Evolutionary conservation across 1,284 basidiomycete genomes (phyloP).

Genomic region (Macrocystidia cucumis): DNA sequence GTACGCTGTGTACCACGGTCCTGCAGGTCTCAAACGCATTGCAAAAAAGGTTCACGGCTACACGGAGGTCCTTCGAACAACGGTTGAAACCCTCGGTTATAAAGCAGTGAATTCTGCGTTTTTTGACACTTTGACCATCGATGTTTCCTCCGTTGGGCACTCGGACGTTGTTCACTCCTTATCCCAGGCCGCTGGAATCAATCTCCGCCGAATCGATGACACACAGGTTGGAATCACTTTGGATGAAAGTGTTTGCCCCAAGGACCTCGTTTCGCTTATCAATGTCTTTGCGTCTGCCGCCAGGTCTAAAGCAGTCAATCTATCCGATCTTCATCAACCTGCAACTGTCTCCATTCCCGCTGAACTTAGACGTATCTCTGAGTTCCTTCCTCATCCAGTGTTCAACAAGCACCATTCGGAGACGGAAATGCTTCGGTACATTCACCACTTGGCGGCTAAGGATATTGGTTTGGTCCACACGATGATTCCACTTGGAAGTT

Average conservation of each 20-base stretch:
- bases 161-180: conserved; percentile 67
- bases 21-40: conserved; percentile 79
- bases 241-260: conserved; percentile 82
- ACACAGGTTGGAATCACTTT: conserved; percentile 83
- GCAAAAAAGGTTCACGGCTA: conserved; percentile 89
- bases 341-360: conserved; percentile 40
- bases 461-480: conserved; percentile 93
- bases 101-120: conserved; percentile 57
- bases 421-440: conserved; percentile 96
- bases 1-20: conserved; percentile 97
- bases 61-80: conserved; percentile 71
- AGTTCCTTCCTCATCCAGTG: conserved; percentile 81
- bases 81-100: conserved; percentile 73
- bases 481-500: conserved; percentile 96
- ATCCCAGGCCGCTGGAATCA: conserved; percentile 67
- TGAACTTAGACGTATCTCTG: conserved; percentile 61
- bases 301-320: conserved; percentile 30
- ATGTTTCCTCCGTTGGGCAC: conserved; percentile 54
- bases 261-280: conserved; percentile 72
- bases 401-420: conserved; percentile 97
- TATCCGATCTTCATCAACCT: conserved; percentile 35
- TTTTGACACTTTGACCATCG: conserved; percentile 94
- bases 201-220: conserved; percentile 78
- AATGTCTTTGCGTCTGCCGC: conserved; percentile 74
- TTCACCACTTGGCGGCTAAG: conserved; percentile 90